phyloP scores from a whole-genome alignment of 2,329 filamentous ascomycete genomes.

The Penicillium griseofulvum region DNA sequence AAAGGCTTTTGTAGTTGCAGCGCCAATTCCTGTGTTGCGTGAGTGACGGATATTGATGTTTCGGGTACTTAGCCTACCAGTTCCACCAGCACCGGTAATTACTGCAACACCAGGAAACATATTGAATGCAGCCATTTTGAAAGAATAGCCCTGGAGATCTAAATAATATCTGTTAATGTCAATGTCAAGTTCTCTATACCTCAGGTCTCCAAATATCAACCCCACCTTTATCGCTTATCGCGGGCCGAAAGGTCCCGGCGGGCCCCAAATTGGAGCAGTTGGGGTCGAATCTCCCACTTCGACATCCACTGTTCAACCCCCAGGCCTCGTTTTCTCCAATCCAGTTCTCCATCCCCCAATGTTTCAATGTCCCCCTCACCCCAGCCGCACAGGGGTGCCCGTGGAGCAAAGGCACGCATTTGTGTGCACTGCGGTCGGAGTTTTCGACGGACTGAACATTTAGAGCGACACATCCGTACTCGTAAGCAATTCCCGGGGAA shows the following conservation, averaged over 20 bases:
- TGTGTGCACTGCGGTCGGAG: conserved; percentile 35
- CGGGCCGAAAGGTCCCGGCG: conserved; percentile 6
- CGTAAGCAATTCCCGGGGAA: conserved; percentile 23
- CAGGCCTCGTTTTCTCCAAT: conserved; percentile 23
- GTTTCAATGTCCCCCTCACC: conserved; percentile 34
- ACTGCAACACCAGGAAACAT: conserved; percentile 48
- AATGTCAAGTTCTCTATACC: too few relatives aligned
- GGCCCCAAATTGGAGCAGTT: conserved; percentile 14
- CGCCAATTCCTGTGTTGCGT: conserved; percentile 51
- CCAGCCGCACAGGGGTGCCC: conserved; percentile 22
- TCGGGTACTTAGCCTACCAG: conserved; percentile 33
- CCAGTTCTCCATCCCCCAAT: conserved; percentile 25
- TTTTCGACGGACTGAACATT: conserved; percentile 36
- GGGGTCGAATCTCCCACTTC: conserved; percentile 19
- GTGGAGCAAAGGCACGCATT: conserved; percentile 32
- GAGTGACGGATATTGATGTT: background rate
- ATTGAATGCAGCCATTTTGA: too few relatives aligned
- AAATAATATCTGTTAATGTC: too few relatives aligned
- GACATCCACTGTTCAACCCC: conserved; percentile 8
- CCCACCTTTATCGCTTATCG: conserved; percentile 12
- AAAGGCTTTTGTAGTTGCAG: conserved; percentile 53
- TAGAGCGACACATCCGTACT: conserved; percentile 38
- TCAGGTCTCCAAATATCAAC: background rate
- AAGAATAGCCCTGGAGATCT: too few relatives aligned
- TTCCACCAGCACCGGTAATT: conserved; percentile 51